Base-by-base conservation (phyloP, 306 rosid species). In the Prunus mongolica region DNA sequence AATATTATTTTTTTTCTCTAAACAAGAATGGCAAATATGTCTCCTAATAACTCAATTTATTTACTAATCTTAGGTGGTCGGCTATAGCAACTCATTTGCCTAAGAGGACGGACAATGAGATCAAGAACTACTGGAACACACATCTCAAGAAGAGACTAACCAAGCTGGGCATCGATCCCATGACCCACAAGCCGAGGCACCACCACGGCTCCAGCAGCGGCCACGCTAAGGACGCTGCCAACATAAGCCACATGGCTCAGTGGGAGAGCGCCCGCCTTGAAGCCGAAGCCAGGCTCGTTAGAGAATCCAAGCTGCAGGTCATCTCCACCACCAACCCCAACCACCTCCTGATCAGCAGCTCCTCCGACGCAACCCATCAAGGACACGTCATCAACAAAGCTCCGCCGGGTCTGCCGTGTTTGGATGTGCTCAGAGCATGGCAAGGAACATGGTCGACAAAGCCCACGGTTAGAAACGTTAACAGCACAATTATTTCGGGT, bases 261-360 rank as follows among this genome's bases (percentile, higher is more conserved):
- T 96, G 99, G 99, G 99, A 96, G 58, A 89, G 99, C 73, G 99
- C 99, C 50, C 83, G 99, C 24, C 99, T 96, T 12, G 99, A 96
- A 87, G 99, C 99, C 19, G 99, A 96, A 81, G 97, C 98, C 11
- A 85, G 99, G 61, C 83, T 96, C 6, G 98, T 87, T 12, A 91
- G 93, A 65, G 97, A 96, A 71, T 93, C 97, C 34, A 96, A 88
- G 71, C 76, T 89, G 1, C 44, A 38, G 44, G 34, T 76, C 44
- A 6, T 84, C 8, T 8, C 44, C 25, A 57, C 58, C 82, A 85
- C 20, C 85, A 84, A 54, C 84, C 97, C 45, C 70, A 78, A 80
- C 45, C 86, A 82, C 9, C 85, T 75, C 38, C 56, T 34, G 32
- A 76, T 61, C 62, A 80, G 25, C 32, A 51, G 64, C 75, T 41